Conservation (phyloP, 176 grass and related monocot species). For the Oryza meridionalis region DNA sequence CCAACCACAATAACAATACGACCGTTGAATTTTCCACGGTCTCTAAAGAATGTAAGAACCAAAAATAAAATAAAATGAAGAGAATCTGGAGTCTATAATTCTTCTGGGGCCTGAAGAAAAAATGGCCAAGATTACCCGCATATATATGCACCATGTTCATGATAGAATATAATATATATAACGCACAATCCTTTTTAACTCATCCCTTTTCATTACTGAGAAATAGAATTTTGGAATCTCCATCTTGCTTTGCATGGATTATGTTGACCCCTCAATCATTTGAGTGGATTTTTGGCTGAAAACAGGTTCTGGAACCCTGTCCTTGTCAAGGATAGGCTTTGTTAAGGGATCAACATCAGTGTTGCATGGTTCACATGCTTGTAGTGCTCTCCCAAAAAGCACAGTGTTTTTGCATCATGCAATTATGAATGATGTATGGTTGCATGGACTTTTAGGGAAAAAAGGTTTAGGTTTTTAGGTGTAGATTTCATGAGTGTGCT, state of each 20-base stretch:
- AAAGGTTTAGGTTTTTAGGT: background rate
- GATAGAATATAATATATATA: background rate
- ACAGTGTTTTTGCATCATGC: constrained; percentile 4
- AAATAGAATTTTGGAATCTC: background rate
- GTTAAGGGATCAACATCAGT: constrained; percentile 11
- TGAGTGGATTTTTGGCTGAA: constrained; percentile 8
- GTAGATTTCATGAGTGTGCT: constrained; percentile 5
- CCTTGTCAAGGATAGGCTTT: constrained; percentile 23
- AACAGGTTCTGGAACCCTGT: constrained; percentile 12
- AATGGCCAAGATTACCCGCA: background rate
- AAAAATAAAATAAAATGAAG: constrained; percentile 1
- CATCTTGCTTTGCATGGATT: background rate
- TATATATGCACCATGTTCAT: background rate
- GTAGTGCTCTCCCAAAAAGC: background rate
- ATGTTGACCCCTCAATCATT: background rate
- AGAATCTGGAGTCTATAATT: background rate
- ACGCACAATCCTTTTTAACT: background rate
- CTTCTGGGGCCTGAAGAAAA: constrained; percentile 7
- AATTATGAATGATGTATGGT: background rate
- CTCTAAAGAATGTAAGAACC: background rate
- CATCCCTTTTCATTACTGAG: background rate
- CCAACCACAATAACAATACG: background rate
- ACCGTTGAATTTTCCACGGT: background rate
- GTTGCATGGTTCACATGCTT: constrained; percentile 21
- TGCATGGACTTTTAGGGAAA: constrained; percentile 1